Evolutionary conservation across 1,284 basidiomycete genomes (phyloP).

Genomic region (Pyrrhoderma lamaoense): DNA sequence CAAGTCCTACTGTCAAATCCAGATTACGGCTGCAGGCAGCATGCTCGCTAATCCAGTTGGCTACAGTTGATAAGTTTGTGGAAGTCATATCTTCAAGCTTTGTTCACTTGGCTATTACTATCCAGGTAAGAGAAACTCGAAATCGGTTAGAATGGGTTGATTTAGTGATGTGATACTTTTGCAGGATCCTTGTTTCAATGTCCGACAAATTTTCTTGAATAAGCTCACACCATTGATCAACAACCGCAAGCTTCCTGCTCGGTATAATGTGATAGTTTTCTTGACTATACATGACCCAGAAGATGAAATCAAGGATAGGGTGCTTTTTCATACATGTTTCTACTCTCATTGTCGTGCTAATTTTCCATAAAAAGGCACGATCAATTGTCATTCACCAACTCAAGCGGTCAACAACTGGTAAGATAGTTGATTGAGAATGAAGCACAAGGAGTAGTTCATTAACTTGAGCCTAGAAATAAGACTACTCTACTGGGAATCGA

Average conservation of each 20-base stretch:
- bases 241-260: slow-evolving; percentile 53
- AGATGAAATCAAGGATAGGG: slow-evolving; percentile 60
- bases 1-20: slow-evolving; percentile 52
- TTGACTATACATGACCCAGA: slow-evolving; percentile 91
- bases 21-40: slow-evolving; percentile 79
- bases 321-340: slow-evolving; percentile 24
- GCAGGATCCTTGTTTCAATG: slow-evolving; percentile 83
- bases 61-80: slow-evolving; percentile 56
- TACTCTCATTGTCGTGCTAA: not conserved
- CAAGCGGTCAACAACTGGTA: slow-evolving; percentile 43
- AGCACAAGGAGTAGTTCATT: not conserved
- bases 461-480: slow-evolving; percentile 38
- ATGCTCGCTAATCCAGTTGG: slow-evolving; percentile 75
- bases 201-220: slow-evolving; percentile 72
- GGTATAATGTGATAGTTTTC: slow-evolving; percentile 83
- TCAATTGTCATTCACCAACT: slow-evolving; percentile 47
- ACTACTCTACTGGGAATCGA: slow-evolving; percentile 68
- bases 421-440: slow-evolving; percentile 13
- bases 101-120: slow-evolving; percentile 60
- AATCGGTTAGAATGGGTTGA: not conserved
- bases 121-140: slow-evolving; percentile 52
- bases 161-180: slow-evolving; percentile 1
- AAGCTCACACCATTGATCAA: slow-evolving; percentile 66
- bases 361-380: slow-evolving; percentile 38
- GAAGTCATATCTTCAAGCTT: slow-evolving; percentile 58